Evolutionary conservation across 2,329 filamentous ascomycete species (phyloP).

Genomic region (Penicillium expansum): DNA sequence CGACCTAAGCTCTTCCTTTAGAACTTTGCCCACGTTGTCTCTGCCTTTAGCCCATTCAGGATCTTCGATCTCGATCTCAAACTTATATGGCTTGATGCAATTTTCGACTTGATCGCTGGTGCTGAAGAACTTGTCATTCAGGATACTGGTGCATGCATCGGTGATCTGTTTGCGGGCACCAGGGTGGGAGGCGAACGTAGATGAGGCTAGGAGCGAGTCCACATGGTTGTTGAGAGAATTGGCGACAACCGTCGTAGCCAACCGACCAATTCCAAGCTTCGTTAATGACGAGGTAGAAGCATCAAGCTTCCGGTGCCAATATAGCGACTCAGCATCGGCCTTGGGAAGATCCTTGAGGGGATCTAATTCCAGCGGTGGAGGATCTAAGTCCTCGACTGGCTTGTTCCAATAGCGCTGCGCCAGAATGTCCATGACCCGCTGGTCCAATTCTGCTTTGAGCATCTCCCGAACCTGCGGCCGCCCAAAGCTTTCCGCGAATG

Average conservation of each 20-base stretch:
- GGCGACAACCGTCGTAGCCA: constrained; percentile 89
- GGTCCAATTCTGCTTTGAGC: constrained; percentile 87
- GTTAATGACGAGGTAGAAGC: constrained; percentile 86
- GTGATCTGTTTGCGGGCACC: constrained; percentile 91
- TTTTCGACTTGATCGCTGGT: constrained; percentile 98
- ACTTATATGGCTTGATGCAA: constrained; percentile 98
- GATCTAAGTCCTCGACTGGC: constrained; percentile 78
- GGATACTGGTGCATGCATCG: constrained; percentile 81
- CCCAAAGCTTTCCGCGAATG: constrained; percentile 85
- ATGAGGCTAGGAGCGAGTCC: constrained; percentile 72
- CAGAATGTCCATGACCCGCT: constrained; percentile 87
- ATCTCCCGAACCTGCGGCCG: constrained; percentile 84
- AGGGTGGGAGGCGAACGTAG: constrained; percentile 84
- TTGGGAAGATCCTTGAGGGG: constrained; percentile 76
- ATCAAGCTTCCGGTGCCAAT: constrained; percentile 93
- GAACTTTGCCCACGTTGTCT: constrained; percentile 73
- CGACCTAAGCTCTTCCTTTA: constrained; percentile 84
- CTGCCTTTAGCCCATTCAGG: constrained; percentile 82
- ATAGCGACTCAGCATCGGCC: constrained; percentile 77
- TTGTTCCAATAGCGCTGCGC: constrained; percentile 97
- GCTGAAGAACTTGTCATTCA: constrained; percentile 93
- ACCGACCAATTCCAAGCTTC: constrained; percentile 86
- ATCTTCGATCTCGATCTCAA: constrained; percentile 91
- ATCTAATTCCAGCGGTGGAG: constrained; percentile 65
- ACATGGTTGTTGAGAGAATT: constrained; percentile 82